Percentiles rank a stretch among this genome's conserved stretches.
phyloP scores from a whole-genome alignment of 768 basidiomycete species.

The Hebeloma cylindrosporum region DNA sequence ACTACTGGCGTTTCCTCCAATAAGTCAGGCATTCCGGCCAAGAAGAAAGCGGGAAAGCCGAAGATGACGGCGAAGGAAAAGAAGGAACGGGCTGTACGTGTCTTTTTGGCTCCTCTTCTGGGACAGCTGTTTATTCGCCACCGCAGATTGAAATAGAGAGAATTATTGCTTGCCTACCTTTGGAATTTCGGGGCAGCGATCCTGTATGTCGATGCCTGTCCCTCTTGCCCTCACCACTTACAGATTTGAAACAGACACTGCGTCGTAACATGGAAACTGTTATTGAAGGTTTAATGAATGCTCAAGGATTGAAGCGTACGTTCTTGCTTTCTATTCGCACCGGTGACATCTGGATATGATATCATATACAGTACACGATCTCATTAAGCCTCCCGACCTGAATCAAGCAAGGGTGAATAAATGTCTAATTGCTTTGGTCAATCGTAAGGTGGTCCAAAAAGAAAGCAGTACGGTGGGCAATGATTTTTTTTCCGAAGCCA shows the following conservation, averaged over 20 bases:
- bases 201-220: constrained; percentile 50
- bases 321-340: constrained; percentile 4
- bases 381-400: constrained; percentile 78
- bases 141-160: constrained; percentile 62
- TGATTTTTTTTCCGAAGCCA: background rate
- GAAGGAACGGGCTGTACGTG: constrained; percentile 71
- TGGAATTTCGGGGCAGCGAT: constrained; percentile 90
- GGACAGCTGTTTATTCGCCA: background rate
- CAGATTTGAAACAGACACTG: constrained; percentile 47
- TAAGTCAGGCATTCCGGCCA: constrained; percentile 37
- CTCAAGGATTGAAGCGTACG: constrained; percentile 62
- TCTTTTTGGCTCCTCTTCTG: background rate
- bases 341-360: background rate
- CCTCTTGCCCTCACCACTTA: background rate
- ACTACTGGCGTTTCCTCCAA: constrained; percentile 31
- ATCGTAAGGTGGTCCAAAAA: constrained; percentile 81
- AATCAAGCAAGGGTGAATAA: constrained; percentile 92
- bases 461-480: constrained; percentile 58
- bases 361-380: constrained; percentile 58
- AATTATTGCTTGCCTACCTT: constrained; percentile 72
- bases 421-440: constrained; percentile 88
- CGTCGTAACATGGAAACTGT: constrained; percentile 80
- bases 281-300: constrained; percentile 73
- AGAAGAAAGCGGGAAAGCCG: constrained; percentile 61
- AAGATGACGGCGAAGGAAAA: constrained; percentile 79